Percentiles rank a stretch among this genome's conserved stretches.
Evolutionary conservation across 1,284 basidiomycete genomes (phyloP).

Genomic region (Leccinum solheimii): DNA sequence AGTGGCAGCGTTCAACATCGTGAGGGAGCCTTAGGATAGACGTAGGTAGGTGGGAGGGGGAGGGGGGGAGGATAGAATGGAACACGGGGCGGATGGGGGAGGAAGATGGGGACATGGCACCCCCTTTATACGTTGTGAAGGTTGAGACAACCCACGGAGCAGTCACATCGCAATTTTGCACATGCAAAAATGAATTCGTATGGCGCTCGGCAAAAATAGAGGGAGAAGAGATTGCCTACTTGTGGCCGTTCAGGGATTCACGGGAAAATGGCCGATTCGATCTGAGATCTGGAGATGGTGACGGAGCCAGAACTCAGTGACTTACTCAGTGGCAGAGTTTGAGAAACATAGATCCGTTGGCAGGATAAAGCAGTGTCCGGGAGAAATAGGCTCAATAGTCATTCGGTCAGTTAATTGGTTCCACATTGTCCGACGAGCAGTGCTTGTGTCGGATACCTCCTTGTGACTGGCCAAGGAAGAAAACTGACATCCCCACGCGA

Average conservation of each 20-base stretch:
- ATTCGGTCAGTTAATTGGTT: conserved; percentile 5
- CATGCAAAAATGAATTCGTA: conserved; percentile 32
- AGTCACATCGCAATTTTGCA: conserved; percentile 24
- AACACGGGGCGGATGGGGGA: conserved; percentile 30
- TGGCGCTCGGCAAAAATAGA: conserved; percentile 34
- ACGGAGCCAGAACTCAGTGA: conserved; percentile 24
- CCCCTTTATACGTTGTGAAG: conserved; percentile 44
- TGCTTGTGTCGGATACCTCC: conserved; percentile 5
- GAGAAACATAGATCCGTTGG: conserved; percentile 36
- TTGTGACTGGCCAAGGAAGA: conserved; percentile 6
- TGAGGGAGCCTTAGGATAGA: neutral
- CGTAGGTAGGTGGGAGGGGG: neutral
- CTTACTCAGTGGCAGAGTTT: conserved; percentile 17
- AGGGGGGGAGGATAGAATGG: conserved; percentile 15
- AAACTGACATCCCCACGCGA: conserved; percentile 9
- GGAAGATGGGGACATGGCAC: conserved; percentile 27
- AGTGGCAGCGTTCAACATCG: conserved; percentile 35
- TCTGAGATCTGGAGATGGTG: conserved; percentile 38
- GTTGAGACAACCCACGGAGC: conserved; percentile 24
- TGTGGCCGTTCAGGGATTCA: conserved; percentile 34
- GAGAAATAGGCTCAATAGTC: conserved; percentile 19
- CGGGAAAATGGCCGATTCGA: conserved; percentile 32
- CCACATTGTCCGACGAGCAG: conserved; percentile 14
- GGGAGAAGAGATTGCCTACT: conserved; percentile 35
- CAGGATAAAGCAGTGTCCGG: conserved; percentile 26